Evolutionary conservation across 2,329 filamentous ascomycete species (phyloP).

Genomic region (Colletotrichum orbiculare): DNA sequence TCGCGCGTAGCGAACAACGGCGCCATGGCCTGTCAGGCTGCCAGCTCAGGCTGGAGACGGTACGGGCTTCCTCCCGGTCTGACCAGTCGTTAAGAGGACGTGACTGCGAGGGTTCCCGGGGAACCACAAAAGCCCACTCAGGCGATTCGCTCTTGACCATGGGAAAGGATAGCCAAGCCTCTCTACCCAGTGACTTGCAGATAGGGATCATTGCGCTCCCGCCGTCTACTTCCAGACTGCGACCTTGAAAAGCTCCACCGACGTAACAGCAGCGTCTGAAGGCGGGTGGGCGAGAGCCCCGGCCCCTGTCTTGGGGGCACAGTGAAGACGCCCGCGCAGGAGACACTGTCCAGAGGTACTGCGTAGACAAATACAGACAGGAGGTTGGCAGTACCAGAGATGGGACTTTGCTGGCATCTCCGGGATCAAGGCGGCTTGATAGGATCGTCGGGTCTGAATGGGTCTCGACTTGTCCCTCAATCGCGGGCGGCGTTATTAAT

Average conservation of each 20-base stretch:
- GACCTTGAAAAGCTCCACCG: conserved; percentile 32
- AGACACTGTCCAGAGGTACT: conserved; percentile 33
- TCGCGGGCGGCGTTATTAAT: conserved; percentile 30
- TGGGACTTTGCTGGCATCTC: conserved; percentile 10
- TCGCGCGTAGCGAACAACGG: conserved; percentile 19
- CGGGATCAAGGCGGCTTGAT: conserved; percentile 25
- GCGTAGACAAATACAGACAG: neutral
- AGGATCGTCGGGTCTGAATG: conserved; percentile 26
- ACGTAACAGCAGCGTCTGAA: conserved; percentile 37
- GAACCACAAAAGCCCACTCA: conserved; percentile 28
- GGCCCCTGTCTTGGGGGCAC: conserved; percentile 21
- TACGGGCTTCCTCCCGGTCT: conserved; percentile 31
- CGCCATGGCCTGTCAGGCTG: conserved; percentile 4
- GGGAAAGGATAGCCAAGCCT: conserved; percentile 31
- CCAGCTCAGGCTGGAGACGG: conserved; percentile 3
- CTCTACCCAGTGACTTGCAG: conserved; percentile 35
- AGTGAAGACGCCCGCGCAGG: neutral
- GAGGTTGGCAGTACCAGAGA: conserved; percentile 16
- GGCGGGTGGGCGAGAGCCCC: conserved; percentile 26
- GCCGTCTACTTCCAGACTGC: conserved; percentile 26
- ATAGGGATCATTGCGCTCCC: conserved; percentile 34
- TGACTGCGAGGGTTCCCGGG: conserved; percentile 28
- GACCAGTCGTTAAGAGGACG: conserved; percentile 35
- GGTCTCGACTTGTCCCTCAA: conserved; percentile 27
- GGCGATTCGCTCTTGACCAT: conserved; percentile 35